phyloP scores from a whole-genome alignment of 495 filamentous ascomycete species.

The Hypoxylon perforatum region DNA sequence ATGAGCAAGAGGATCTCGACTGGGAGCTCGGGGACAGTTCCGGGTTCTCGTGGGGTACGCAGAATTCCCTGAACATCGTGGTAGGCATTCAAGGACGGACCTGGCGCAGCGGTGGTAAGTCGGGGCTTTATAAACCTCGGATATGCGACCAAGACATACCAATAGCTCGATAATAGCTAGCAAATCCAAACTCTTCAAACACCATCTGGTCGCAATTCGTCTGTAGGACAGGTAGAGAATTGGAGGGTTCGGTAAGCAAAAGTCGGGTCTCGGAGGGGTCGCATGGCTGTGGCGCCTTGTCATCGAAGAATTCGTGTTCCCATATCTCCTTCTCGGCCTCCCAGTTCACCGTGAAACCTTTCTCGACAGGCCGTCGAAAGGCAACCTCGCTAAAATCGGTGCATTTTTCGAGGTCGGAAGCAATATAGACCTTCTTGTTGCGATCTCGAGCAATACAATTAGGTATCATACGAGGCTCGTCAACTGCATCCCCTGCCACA shows the following conservation, averaged over 20 bases:
- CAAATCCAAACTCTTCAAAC: conserved; percentile 98
- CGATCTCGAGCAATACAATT: conserved; percentile 90
- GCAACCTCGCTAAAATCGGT: conserved; percentile 89
- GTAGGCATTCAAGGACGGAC: conserved; percentile 82
- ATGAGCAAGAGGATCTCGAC: conserved; percentile 87
- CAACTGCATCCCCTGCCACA: conserved; percentile 57
- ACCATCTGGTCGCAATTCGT: conserved; percentile 94
- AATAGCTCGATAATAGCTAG: conserved; percentile 79
- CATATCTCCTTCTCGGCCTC: conserved; percentile 96
- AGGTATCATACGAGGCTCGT: conserved; percentile 77
- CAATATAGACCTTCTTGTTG: conserved; percentile 80
- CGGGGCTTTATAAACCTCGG: background rate
- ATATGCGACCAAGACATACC: conserved; percentile 57
- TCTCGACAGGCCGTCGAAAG: conserved; percentile 92
- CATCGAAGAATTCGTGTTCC: conserved; percentile 88
- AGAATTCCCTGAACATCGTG: conserved; percentile 78
- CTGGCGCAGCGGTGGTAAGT: conserved; percentile 32
- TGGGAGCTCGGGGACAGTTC: conserved; percentile 61
- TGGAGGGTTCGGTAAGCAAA: conserved; percentile 90
- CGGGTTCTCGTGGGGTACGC: conserved; percentile 54
- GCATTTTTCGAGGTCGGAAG: conserved; percentile 81
- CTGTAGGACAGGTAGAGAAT: conserved; percentile 81
- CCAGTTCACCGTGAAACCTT: conserved; percentile 96
- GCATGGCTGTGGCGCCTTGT: conserved; percentile 72
- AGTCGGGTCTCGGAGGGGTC: conserved; percentile 84